Base-by-base conservation (phyloP, 2,329 filamentous ascomycete species). In the Fusarium sp. region DNA sequence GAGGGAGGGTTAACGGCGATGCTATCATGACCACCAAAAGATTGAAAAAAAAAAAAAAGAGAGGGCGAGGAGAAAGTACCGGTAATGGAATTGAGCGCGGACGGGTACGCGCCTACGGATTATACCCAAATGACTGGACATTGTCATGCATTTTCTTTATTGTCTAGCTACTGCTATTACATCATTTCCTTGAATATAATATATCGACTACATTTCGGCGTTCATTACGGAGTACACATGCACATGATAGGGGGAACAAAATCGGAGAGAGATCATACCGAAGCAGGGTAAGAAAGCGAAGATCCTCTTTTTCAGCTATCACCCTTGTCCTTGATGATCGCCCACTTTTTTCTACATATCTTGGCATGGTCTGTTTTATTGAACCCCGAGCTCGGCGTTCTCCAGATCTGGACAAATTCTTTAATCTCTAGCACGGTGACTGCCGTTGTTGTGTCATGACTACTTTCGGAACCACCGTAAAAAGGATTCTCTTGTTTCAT, bases 81-180 rank as follows among this genome's bases (percentile, higher is more conserved):
- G 31, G 66, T 61, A 70, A 64, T 52, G 24, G 22, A n/a, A 42
- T 40, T 18, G 45, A 61, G 68, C 65, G 66, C 45, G 47, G 61
- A 72, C 24, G 72, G 74, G 68, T 70, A 71, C 65, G 60, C 66
- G 62, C 62, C 50, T 59, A 70, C 59, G 62, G 70, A 78, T 71
- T 75, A 76, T 78, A 78, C 76, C 75, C 73, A 76, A 58, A 69
- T 69, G 72, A 71, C 64, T 47, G 60, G 54, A 71, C 40, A 76
- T 63, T 20, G 66, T 70, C 64, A 70, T 76, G 35, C 61, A 57
- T 66, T 62, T 62, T 40, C 29, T 47, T 31, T 54, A 13, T 29
- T 9, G 22, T 57, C 29, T 24, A 22, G n/a, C 34, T 58, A 4
- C 35, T 38, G 31, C 20, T 11, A 20, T 13, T 18, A 34, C 4